Conservation (phyloP, 2,329 filamentous ascomycete species). For the Fusarium bactridioides region DNA sequence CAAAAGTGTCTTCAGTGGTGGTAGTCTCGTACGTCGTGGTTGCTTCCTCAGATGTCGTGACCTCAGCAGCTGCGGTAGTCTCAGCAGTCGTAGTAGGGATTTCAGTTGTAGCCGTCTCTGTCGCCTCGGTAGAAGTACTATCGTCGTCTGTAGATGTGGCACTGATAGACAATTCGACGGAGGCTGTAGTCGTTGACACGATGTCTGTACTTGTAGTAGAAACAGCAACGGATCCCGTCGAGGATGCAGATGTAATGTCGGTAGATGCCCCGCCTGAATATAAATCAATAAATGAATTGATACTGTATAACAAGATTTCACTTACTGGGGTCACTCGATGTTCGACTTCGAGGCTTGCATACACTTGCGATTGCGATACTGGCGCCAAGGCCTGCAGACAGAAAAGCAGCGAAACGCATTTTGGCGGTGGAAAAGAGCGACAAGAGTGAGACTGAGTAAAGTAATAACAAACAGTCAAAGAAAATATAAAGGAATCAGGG, state of each 20-base stretch:
- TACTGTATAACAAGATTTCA: accelerated
- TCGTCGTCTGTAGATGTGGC: neutral
- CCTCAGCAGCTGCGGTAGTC: neutral
- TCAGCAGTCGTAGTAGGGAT: neutral
- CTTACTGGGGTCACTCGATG: neutral
- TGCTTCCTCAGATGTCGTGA: neutral
- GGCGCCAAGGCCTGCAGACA: neutral
- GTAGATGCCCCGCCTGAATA: accelerated
- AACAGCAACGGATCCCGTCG: accelerated
- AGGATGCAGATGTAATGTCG: accelerated
- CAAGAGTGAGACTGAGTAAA: accelerated
- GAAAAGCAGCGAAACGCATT: neutral
- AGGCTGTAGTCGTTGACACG: neutral
- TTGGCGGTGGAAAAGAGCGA: neutral
- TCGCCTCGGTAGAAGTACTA: neutral
- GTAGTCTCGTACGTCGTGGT: neutral
- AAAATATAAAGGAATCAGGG: neutral
- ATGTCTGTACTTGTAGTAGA: neutral
- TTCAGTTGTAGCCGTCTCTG: neutral
- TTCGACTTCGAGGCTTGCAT: neutral
- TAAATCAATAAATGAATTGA: accelerated
- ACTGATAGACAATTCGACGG: neutral
- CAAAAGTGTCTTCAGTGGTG: neutral
- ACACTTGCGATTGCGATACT: neutral
- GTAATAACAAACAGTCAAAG: neutral